Base-by-base conservation (phyloP, 495 filamentous ascomycete genomes). In the Penicillium egyptiacum region DNA sequence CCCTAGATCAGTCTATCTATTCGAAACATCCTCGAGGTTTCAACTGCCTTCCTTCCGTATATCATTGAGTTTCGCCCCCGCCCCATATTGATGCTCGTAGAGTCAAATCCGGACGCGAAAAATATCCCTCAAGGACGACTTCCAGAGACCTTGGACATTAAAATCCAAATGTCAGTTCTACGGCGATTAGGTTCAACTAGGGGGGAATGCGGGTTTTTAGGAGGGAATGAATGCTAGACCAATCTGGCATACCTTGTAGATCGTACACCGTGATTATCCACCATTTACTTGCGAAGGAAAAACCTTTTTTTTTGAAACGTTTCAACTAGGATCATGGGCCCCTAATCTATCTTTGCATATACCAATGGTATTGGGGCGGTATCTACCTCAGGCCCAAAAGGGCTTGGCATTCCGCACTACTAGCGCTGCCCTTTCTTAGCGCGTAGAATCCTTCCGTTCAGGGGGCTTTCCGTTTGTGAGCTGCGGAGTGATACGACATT, bases 131-230 rank as follows among this genome's bases (percentile, higher is more conserved):
- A 25, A 25, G 2, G 4, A 10, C 6, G 12, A 28, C 14, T 6
- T 14, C 3, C 17, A 28, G 7, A 16, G 25, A 5, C 2, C 39
- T n/a, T 22, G 28, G 40, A 6, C 4, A 9, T 4, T 39, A 7
- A 7, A 17, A 37, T n/a, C n/a, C 35, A 7, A 7, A 17, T 39
- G 7, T n/a, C 35, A 45, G 45, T n/a, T 46, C 40, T 41, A 45
- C 37, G 39, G 19, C n/a, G 20, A 39, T 17, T 17, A 2, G n/a
- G 35, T n/a, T 39, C 35, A 33, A 33, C 10, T 39, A 39, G 8
- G 42, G n/a, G n/a, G 51, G 66, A 66, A 69, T 69, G 66, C 45
- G 17, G 50, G 17, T 7, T 31, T 16, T n/a, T n/a, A n/a, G n/a
- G n/a, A 40, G 42, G 53, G 46, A 42, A 60, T 56, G 63, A 57